Conservation (phyloP, 2,329 filamentous ascomycete genomes). For the Cercospora citrullina region DNA sequence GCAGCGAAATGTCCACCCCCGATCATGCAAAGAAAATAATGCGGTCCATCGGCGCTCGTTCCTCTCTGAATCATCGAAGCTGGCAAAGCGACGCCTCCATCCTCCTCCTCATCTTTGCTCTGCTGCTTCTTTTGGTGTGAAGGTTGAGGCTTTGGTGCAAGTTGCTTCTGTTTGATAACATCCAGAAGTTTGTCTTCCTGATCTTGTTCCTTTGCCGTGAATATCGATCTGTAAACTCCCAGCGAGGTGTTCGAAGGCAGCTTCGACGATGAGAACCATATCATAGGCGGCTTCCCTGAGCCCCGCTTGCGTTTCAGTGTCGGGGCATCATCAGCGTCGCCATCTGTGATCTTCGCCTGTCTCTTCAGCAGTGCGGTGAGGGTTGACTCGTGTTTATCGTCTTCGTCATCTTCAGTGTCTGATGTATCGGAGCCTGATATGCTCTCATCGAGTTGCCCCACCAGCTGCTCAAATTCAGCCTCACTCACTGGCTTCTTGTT, state of each 20-base stretch:
- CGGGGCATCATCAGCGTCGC: conserved; percentile 51
- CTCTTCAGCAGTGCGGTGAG: conserved; percentile 77
- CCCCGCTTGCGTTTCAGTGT: conserved; percentile 54
- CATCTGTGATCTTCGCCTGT: conserved; percentile 71
- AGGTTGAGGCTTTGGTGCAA: conserved; percentile 60
- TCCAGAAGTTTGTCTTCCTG: conserved; percentile 63
- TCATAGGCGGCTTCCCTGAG: conserved; percentile 68
- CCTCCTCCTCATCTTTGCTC: conserved; percentile 42
- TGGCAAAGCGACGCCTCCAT: conserved; percentile 60
- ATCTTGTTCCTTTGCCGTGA: conserved; percentile 70
- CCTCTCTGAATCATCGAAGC: conserved; percentile 39
- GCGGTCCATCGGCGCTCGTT: conserved; percentile 67
- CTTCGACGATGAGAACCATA: conserved; percentile 80
- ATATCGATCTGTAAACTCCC: conserved; percentile 80
- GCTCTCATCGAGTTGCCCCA: conserved; percentile 85
- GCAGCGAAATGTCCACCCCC: conserved; percentile 96
- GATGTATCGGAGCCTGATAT: conserved; percentile 73
- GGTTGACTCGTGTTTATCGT: conserved; percentile 68
- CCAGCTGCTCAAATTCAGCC: conserved; percentile 78
- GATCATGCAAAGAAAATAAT: conserved; percentile 98
- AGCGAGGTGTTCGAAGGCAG: conserved; percentile 78
- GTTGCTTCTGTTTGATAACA: conserved; percentile 72
- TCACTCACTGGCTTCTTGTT: conserved; percentile 73
- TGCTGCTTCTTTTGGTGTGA: conserved; percentile 48
- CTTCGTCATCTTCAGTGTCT: conserved; percentile 67